Base-by-base conservation (phyloP, 305 asterid species). In the Plantago lanceolata region DNA sequence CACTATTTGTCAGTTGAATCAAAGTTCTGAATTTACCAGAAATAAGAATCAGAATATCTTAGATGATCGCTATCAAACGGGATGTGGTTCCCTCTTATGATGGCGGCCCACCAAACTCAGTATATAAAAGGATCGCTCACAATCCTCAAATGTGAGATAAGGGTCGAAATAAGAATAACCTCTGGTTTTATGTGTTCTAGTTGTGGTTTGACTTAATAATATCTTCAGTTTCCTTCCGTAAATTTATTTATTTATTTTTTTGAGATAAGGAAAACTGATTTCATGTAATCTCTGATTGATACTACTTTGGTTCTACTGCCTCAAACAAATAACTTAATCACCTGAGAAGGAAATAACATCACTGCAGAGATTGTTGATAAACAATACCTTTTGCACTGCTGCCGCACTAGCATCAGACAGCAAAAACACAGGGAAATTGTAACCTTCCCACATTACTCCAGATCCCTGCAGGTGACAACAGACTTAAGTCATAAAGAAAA, bases 381-480 rank as follows among this genome's bases (percentile, higher is more conserved):
- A 64, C 52, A 73, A 73, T 78, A 93, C 98, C 97, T 89, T 81
- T 76, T 74, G 85, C 84, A 93, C 57, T 71, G 78, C 71, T 18
- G 52, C 64, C 35, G 95, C 84, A 85, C 89, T 79, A 74, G 71
- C 69, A 55, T 79, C 76, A 61, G 97, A 87, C 67, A 93, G 98
- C 61, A 93, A 83, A 79, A 87, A 89, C 50, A 89, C 85, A 2
- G 98, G 98, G 81, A 93, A 82, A 71, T 87, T 78, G 80, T 89
- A 93, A 70, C 84, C 84, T 63, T 83, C 84, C 98, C 98, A 89
- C 98, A 93, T 89, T 67, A 80, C 66, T 81, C 90, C 99, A 85
- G 99, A 85, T 73, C 99, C 99, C 99, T 93, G 91, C 72, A 80
- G 71, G 73, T 61, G 71, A 44, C 31, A 78, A 63, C 33, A 17